Evolutionary conservation across 1,139 yeast species (phyloP), one percentile per base, ranked within the genome.

Genomic region (Suhomyces coccinellae): DNA sequence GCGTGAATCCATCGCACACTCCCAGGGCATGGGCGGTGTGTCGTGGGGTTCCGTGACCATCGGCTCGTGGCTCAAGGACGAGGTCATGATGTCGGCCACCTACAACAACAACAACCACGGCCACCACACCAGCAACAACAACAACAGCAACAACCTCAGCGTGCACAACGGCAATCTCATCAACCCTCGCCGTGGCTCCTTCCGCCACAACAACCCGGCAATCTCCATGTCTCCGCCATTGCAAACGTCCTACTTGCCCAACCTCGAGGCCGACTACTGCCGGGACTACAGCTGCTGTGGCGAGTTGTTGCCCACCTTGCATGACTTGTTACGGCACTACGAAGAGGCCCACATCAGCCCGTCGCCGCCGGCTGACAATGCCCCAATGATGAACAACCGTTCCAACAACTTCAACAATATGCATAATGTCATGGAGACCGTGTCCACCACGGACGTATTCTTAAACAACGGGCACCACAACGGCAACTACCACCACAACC

Each of bases 31-130:
- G 83, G 98, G 98, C 35, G 98, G 98, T 42, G 87, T 93, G 32
- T 85, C 96, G n/a, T 93, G 97, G 97, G 98, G 98, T 22, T 90
- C 96, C 2, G 82, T 90, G 48, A 86, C 96, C 20, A 91, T 93
- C 37, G 97, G 98, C 10, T 85, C 95, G 17, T 93, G 98, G 98
- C 73, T 93, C 33, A 87, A 90, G 62, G 98, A 93, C 62, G 99
- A 93, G 64, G 96, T 88, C 32, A 77, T 80, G 79, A 72, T 70
- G 80, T 65, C 75, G 44, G 69, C 61, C 47, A 61, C 56, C 53
- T 52, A 43, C 53, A 55, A 47, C 53, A 52, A 43, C 53, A 54
- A 47, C 9, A 49, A 54, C 54, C 47, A 46, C 36, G 37, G 44
- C 50, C 49, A 50, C 52, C 47, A 44, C 52, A 55, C 10, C 34